A percentile compares a stretch with the other conserved stretches of the same genome.
Conservation (phyloP, 2,329 filamentous ascomycete species). For the Aplosporella prunicola region DNA sequence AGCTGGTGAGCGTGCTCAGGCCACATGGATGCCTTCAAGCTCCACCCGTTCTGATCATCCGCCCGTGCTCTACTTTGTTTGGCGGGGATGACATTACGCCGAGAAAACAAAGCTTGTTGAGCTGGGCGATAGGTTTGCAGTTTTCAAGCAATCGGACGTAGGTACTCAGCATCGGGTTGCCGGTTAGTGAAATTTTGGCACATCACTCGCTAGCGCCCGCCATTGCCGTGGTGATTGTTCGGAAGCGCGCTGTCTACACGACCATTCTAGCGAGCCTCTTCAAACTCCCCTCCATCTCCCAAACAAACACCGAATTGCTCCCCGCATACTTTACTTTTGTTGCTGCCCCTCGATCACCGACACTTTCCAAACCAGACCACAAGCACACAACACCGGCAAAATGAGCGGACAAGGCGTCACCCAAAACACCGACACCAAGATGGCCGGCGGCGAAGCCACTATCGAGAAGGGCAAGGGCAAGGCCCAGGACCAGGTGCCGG, state of each 20-base stretch:
- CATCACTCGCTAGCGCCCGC: slow-evolving; percentile 1
- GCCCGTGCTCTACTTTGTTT: no score
- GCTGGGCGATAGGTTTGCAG: no score
- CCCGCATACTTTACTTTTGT: background rate
- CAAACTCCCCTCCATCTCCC: slow-evolving; percentile 4
- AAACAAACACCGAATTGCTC: slow-evolving; percentile 1
- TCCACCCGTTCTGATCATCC: no score
- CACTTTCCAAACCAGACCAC: background rate
- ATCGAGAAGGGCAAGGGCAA: slow-evolving; percentile 66
- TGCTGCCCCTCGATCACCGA: background rate
- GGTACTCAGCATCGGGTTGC: no score
- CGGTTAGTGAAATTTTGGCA: no score
- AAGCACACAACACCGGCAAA: slow-evolving; percentile 7
- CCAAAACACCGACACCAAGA: slow-evolving; percentile 22
- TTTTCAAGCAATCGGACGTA: no score
- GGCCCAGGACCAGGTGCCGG: slow-evolving; percentile 43
- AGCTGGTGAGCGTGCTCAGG: no score
- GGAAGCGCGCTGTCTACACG: slow-evolving; percentile 4
- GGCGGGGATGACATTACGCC: no score
- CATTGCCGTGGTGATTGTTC: slow-evolving; percentile 8
- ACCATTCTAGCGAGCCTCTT: slow-evolving; percentile 1
- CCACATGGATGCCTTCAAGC: no score
- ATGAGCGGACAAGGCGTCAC: slow-evolving; percentile 20
- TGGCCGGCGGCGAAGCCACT: slow-evolving; percentile 79
- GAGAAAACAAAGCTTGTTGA: no score